Evolutionary conservation across 2,329 filamentous ascomycete genomes (phyloP), one percentile per base, ranked within the genome.

Genomic region (Aspergillus latus): DNA sequence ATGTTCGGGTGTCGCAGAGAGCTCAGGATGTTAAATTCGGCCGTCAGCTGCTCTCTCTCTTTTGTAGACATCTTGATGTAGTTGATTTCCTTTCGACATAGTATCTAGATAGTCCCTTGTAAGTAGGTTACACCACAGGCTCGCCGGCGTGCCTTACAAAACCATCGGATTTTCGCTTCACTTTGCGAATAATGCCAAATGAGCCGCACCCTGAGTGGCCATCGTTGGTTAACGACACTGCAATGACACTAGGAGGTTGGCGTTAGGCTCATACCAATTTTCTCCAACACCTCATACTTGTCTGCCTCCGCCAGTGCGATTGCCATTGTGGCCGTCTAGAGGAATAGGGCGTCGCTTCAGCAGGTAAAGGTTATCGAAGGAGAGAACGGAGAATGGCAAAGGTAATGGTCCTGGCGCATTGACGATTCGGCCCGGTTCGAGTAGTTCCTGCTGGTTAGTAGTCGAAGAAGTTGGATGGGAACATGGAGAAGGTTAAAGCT

Each of bases 41-140:
- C 90, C 66, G 96, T 92, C 52, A 99, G 83, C 75, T 99, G 94
- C 75, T 97, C 92, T 63, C 91, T 87, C 78, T 99, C 94, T 76
- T 97, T 97, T 66, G 92, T 88, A 42, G 92, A 96, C 94, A 99
- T 99, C 73, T 92, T 92, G 64, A 92, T 84, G 79, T 99, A 99
- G 73, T 91, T 96, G 76, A 99, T 97, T 75, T 99, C 94, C 73
- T 99, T 99, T 67, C 94, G 92, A 75, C 93, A 97, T 69, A 97
- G 84, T 66, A 99, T 87, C 85, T 88, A 66, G 21, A 26, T 26
- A 28, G 5, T 6, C 16, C 43, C n/a, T 26, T 5, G 52, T 62
- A 52, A 65, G 62, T 34, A 46, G 7, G 4, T 13, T 29, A 30
- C 39, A 3, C 15, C 16, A 13, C 5, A 32, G 36, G 15, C 8